Evolutionary conservation across 2,329 filamentous ascomycete species (phyloP).

Genomic region (Cladosporium sp.): DNA sequence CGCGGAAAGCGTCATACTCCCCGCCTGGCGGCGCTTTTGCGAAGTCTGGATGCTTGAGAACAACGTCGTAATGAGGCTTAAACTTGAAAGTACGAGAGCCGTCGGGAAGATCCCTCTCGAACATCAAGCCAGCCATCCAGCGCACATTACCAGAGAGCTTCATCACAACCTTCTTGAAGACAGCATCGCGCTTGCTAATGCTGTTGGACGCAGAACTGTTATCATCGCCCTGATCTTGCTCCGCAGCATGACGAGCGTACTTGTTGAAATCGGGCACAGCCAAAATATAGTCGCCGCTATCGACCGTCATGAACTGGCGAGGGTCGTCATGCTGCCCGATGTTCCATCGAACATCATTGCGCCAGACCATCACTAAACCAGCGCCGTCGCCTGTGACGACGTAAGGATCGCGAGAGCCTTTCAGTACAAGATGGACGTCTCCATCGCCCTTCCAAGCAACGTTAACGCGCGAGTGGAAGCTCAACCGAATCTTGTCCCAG

Average conservation of each 20-base stretch:
- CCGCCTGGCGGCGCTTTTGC: slow-evolving; percentile 54
- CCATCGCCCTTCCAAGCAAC: slow-evolving; percentile 94
- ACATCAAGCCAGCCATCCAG: slow-evolving; percentile 87
- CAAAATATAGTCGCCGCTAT: slow-evolving; percentile 91
- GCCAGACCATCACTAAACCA: slow-evolving; percentile 98
- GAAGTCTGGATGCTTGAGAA: slow-evolving; percentile 75
- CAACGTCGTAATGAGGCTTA: slow-evolving; percentile 85
- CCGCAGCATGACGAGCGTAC: slow-evolving; percentile 66
- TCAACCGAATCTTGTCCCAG: slow-evolving; percentile 96
- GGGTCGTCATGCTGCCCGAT: slow-evolving; percentile 83
- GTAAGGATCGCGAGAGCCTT: slow-evolving; percentile 87
- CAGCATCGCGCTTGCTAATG: slow-evolving; percentile 66
- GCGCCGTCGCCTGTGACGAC: slow-evolving; percentile 87
- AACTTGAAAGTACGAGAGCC: slow-evolving; percentile 80
- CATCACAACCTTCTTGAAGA: slow-evolving; percentile 98
- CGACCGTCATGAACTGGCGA: slow-evolving; percentile 89
- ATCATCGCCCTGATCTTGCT: slow-evolving; percentile 42
- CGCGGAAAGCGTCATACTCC: slow-evolving; percentile 85
- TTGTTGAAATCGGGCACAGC: slow-evolving; percentile 92
- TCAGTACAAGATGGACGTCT: slow-evolving; percentile 88
- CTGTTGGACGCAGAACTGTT: slow-evolving; percentile 60
- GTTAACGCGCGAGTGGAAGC: slow-evolving; percentile 86
- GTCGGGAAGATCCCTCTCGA: slow-evolving; percentile 74
- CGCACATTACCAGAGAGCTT: slow-evolving; percentile 95
- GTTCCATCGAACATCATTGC: slow-evolving; percentile 84